Evolutionary conservation across 768 basidiomycete species (phyloP), one percentile per base, ranked within the genome.

Genomic region (Dentipellis fragilis): DNA sequence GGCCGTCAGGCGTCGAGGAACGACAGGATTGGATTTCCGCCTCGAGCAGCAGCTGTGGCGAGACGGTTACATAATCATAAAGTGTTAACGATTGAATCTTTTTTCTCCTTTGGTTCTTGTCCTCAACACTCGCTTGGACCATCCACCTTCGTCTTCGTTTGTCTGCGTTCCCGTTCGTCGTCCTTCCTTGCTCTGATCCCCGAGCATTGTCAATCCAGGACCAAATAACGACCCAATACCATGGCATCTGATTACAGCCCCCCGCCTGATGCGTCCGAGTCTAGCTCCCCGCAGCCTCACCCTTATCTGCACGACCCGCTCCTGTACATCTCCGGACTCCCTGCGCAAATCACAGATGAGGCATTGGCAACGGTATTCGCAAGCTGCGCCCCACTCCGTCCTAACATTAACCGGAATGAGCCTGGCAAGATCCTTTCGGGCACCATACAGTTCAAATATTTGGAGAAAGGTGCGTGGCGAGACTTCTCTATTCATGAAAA

Each of bases 281-380:
- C 59, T 53, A 56, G 52, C 54, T 54, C 57, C 35, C 61, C 66
- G 34, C 64, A 83, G 61, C 79, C 79, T 54, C 90, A 93, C 65
- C 90, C 90, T 35, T 91, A 89, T 72, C 80, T 93, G 61, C 85
- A 87, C 66, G 88, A 92, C 65, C 87, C 90, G 17, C 66, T 88
- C 58, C 74, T 93, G 48, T 85, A 90, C 73, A 84, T 93, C 69
- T 81, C 90, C 21, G 85, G 83, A 68, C 70, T 93, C 45, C 85
- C 91, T 4, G 70, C 82, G 37, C 81, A 78, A 69, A 78, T 90
- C 52, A 73, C 81, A 53, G 90, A 93, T 69, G 83, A 88, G 65
- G 83, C 83, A 62, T 75, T 93, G 21, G 90, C 89, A 1, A 63
- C 78, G 59, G 82, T 87, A 2, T 84, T 93, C 63, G 77, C 82